phyloP scores from a whole-genome alignment of 1,139 yeast species.

The Magnusiomyces paraingens region DNA sequence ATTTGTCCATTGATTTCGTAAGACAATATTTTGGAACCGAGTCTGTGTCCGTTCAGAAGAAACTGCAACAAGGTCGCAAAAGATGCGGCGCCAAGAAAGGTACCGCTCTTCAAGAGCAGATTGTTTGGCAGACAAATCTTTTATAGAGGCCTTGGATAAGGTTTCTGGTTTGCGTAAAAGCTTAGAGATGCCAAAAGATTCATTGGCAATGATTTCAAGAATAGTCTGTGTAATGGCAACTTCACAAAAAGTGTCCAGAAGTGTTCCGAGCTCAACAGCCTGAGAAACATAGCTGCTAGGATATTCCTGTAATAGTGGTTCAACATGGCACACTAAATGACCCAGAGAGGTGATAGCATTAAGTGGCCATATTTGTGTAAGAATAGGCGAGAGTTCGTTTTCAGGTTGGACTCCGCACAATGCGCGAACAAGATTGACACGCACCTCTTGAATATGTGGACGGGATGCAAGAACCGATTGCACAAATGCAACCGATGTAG shows the following conservation, averaged over 20 bases:
- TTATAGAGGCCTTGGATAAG: constrained; percentile 12
- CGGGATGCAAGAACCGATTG: constrained; percentile 30
- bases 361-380: constrained; percentile 26
- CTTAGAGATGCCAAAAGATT: constrained; percentile 24
- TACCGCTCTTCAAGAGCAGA: constrained; percentile 10
- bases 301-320: constrained; percentile 17
- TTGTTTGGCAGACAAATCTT: constrained; percentile 13
- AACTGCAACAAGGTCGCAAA: constrained; percentile 8
- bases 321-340: constrained; percentile 21
- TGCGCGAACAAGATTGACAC: constrained; percentile 30
- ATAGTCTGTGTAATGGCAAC: constrained; percentile 34
- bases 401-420: constrained; percentile 32
- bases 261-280: neutral
- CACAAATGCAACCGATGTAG: constrained; percentile 32
- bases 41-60: neutral
- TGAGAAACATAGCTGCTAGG: constrained; percentile 9
- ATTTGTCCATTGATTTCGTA: constrained; percentile 40
- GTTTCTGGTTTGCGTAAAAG: constrained; percentile 16
- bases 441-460: constrained; percentile 44
- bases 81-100: constrained; percentile 11
- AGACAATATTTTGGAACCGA: constrained; percentile 3
- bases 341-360: constrained; percentile 20
- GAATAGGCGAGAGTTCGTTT: constrained; percentile 14
- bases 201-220: constrained; percentile 54
- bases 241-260: constrained; percentile 4